Base-by-base conservation (phyloP, 1,284 basidiomycete genomes). In the Coniferiporia weirii region DNA sequence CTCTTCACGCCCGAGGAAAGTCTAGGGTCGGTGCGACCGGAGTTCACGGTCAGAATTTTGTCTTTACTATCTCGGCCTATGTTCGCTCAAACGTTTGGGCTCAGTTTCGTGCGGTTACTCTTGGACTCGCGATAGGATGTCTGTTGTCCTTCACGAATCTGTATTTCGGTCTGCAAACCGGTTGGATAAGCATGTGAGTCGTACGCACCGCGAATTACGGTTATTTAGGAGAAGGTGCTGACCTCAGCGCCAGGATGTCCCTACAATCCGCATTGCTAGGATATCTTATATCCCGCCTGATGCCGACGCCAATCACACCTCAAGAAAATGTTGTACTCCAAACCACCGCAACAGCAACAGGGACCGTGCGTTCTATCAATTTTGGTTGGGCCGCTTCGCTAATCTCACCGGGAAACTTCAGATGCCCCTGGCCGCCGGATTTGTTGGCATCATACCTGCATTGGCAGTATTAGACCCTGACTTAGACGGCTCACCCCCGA, bases 311-410 rank as follows among this genome's bases (percentile, higher is more conserved):
- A 0, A 81, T 98, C 35, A 88, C 87, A 9, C 84, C 93, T 0
- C 91, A 94, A 71, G 93, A 97, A 70, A 93, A 96, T 64, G 89
- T 96, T 35, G 89, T 98, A 0, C 80, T 98, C 5, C 96, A 98
- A 71, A 97, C 95, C 0, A 96, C 93, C 0, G 94, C 96, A 0
- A 95, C 95, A 1, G 94, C 95, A 4, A 95, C 92, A 9, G 89
- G 89, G 48, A 90, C 87, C 2, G 79, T 82, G 62, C 66, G 77
- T 64, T n/a, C 22, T 9, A 51, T 7, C 38, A 7, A 17, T n/a
- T 48, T 19, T 36, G 8, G 13, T 10, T n/a, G 45, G 15, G 9
- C 27, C n/a, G 9, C 2, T 19, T 32, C 35, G 13, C 43, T n/a
- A 46, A n/a, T 63, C 34, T 52, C 20, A 27, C 59, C 49, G 27